Base-by-base conservation (phyloP, 257 asterid genomes). In the Solanum sparsipilum region DNA sequence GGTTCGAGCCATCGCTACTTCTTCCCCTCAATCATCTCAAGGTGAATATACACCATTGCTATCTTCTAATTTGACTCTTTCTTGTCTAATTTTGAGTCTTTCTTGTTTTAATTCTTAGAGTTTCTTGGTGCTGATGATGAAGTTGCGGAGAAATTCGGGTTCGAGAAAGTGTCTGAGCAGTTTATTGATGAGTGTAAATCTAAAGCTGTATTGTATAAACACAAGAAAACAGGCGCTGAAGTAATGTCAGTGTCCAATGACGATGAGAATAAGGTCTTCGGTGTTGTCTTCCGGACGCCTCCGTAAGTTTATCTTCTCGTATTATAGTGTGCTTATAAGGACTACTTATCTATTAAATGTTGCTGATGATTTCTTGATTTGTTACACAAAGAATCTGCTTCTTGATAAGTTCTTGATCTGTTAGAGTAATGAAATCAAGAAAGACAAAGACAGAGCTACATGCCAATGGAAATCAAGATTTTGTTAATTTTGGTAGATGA, bases 181-280 rank as follows among this genome's bases (percentile, higher is more conserved):
- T 96, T 95, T 44, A 93, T 97, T 58, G 99, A 95, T 68, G 99
- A 97, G 94, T 97, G 98, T 87, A 97, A 97, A 71, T 97, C 99
- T 27, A 92, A 91, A 91, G 99, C 98, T 84, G 94, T 95, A 86
- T 87, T 96, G 92, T 96, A 96, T 87, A 97, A 97, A 93, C 99
- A 97, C 89, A 96, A 94, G 91, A 96, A 97, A 93, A 97, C 99
- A 6, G 99, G 98, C 12, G 97, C 99, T 4, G 98, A 97, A 92
- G 90, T 97, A 84, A 97, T 97, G 98, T 96, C 99, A 0, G 95
- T 97, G 36, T 94, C 95, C 23, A 97, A 96, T 85, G 99, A 97
- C 9, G 99, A 97, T 20, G 99, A 97, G 96, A 97, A 97, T 88
- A 97, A 97, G 89, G 98, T 95, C 58, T 97, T 97, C 29, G 99